Conservation (phyloP, 768 basidiomycete species). For the Collybia sordida region DNA sequence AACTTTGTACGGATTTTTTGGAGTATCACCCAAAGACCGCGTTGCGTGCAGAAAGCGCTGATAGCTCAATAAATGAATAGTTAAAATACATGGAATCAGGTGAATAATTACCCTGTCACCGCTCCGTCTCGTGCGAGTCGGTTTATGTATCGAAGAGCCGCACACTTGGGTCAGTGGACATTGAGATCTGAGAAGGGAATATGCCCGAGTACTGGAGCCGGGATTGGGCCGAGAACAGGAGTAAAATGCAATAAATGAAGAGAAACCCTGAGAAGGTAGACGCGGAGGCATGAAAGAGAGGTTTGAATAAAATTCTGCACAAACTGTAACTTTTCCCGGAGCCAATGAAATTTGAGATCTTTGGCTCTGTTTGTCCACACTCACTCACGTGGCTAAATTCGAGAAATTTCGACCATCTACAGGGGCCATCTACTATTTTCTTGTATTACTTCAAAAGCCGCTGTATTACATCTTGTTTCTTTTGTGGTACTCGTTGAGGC, state of each 20-base stretch:
- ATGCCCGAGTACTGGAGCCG: conserved; percentile 28
- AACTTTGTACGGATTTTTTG: conserved; percentile 89
- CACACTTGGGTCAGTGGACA: conserved; percentile 29
- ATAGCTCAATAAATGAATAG: conserved; percentile 17
- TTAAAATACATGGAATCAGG: conserved; percentile 3
- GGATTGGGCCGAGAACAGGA: conserved; percentile 46
- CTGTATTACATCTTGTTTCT: no score
- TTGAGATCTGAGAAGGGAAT: conserved; percentile 38
- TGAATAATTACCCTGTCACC: conserved; percentile 39
- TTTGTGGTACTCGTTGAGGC: no score
- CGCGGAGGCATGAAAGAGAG: conserved; percentile 47
- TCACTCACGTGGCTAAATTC: neutral
- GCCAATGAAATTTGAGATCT: conserved; percentile 31
- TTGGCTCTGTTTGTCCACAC: conserved; percentile 27
- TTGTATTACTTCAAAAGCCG: neutral
- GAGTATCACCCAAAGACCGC: conserved; percentile 45
- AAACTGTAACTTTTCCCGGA: no score
- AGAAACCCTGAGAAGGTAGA: conserved; percentile 46
- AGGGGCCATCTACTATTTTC: no score
- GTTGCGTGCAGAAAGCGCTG: conserved; percentile 82
- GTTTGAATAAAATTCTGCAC: neutral
- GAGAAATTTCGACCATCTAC: neutral
- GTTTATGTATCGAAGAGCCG: conserved; percentile 11
- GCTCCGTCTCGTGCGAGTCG: conserved; percentile 20
- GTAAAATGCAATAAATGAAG: conserved; percentile 58